Evolutionary conservation across 2,329 filamentous ascomycete genomes (phyloP), one percentile per base, ranked within the genome.

Genomic region (Fusarium floridanum): DNA sequence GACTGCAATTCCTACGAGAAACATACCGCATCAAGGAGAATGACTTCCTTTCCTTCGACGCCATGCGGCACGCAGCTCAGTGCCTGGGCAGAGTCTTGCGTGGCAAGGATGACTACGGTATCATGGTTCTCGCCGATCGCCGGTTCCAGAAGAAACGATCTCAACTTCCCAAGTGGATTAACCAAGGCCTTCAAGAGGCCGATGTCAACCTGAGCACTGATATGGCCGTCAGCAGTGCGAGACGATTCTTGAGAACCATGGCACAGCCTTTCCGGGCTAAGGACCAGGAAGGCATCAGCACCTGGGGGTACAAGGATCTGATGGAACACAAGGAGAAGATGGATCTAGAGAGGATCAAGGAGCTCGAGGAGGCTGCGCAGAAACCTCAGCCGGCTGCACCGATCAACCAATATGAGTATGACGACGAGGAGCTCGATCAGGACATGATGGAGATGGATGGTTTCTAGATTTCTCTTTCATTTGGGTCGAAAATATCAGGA

Each of bases 31-130:
- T 99, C 82, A 92, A 94, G 68, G 97, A 98, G 82, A 97, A 98
- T 76, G 97, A 99, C 81, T 99, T 99, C 81, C 85, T 99, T 11
- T 98, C 97, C 22, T 99, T 99, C 87, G 97, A 99, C 81, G 97
- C 97, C 24, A 99, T 99, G 96, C 92, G 97, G n/a, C 97, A 99
- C 81, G 97, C 97, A 16, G 96, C 97, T 1, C 97, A 99, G 81
- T 99, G 97, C 80, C 87, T 99, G 2, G 97, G 97, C 16, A 95
- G 97, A 81, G 97, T 99, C 50, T 86, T 99, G 72, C 90, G 97
- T 78, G 97, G 97, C 27, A 99, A 99, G 83, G 97, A 99, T 81
- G 97, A 99, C 83, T 99, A 99, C 83, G 97, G 97, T n/a, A 94
- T 99, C 86, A 99, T 99, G 97, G 96, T 99, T 6, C 88, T 99